Conservation (phyloP, 257 asterid genomes). For the Forsythia suspensa region DNA sequence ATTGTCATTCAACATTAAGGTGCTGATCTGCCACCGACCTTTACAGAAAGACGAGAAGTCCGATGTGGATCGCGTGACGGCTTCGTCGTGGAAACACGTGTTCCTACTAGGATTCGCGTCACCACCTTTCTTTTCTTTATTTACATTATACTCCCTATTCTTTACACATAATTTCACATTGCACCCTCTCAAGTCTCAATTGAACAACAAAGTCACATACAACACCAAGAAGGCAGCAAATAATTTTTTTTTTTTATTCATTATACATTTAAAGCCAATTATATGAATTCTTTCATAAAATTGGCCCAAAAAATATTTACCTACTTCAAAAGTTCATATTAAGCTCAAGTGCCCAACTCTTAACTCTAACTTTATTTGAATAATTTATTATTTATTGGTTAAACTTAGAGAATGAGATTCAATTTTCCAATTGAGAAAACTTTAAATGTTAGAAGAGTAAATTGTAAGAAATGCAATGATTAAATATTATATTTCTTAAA, state of each 20-base stretch:
- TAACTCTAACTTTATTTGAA: background rate
- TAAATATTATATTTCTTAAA: background rate
- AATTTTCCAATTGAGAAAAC: too few relatives aligned
- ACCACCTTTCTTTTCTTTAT: background rate
- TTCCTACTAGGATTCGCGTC: background rate
- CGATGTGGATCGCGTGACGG: background rate
- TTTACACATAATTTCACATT: background rate
- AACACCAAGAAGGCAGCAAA: too few relatives aligned
- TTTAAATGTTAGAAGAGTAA: background rate
- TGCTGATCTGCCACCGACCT: background rate
- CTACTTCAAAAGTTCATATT: background rate
- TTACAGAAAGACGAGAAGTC: background rate
- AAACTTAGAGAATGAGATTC: too few relatives aligned
- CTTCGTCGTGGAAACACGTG: background rate
- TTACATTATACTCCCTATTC: background rate
- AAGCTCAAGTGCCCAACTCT: background rate
- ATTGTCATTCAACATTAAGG: background rate
- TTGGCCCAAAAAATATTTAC: too few relatives aligned
- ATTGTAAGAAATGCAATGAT: background rate
- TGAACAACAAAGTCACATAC: background rate
- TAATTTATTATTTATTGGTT: too few relatives aligned
- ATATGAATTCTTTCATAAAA: too few relatives aligned
- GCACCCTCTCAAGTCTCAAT: background rate
- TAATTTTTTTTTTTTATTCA: too few relatives aligned
- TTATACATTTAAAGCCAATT: background rate